Percentiles rank a stretch among this genome's conserved stretches.
Conservation (phyloP, 176 grass and related monocot genomes). For the Cymbopogon citratus region DNA sequence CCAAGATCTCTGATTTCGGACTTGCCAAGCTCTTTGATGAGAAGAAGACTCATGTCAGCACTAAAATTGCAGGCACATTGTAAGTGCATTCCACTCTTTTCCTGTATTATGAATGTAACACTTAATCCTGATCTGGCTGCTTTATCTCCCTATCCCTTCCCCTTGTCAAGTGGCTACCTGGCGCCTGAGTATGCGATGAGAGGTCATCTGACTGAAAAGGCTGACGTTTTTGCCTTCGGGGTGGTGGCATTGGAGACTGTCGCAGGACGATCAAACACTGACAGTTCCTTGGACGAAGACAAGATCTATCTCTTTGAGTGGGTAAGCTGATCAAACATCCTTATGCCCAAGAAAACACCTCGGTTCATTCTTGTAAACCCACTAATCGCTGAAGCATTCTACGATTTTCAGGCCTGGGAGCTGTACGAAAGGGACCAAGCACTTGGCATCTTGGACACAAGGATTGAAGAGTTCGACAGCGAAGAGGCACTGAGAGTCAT, state of each 20-base stretch:
- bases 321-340: not conserved
- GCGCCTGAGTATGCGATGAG: not conserved
- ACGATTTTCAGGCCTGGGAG: not conserved
- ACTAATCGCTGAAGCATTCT: not conserved
- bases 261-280: not conserved
- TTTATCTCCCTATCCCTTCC: not conserved
- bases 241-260: not conserved
- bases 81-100: not conserved
- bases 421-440: not conserved
- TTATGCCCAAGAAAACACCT: not conserved
- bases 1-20: slow-evolving; percentile 1
- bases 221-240: not conserved
- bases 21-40: slow-evolving; percentile 13
- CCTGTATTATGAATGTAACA: too few species aligned
- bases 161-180: not conserved
- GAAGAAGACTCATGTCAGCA: slow-evolving; percentile 14
- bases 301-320: slow-evolving; percentile 13
- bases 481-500: slow-evolving; percentile 40
- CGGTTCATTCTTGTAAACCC: not conserved
- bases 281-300: not conserved
- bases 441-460: not conserved
- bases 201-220: slow-evolving; percentile 18
- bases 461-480: not conserved
- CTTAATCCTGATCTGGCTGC: not conserved
- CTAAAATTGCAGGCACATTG: slow-evolving; percentile 13